Percentiles rank a stretch among this genome's conserved stretches.
Evolutionary conservation across 208 protist genomes (phyloP).

Genomic region (Herpetomonas tarakana): DNA sequence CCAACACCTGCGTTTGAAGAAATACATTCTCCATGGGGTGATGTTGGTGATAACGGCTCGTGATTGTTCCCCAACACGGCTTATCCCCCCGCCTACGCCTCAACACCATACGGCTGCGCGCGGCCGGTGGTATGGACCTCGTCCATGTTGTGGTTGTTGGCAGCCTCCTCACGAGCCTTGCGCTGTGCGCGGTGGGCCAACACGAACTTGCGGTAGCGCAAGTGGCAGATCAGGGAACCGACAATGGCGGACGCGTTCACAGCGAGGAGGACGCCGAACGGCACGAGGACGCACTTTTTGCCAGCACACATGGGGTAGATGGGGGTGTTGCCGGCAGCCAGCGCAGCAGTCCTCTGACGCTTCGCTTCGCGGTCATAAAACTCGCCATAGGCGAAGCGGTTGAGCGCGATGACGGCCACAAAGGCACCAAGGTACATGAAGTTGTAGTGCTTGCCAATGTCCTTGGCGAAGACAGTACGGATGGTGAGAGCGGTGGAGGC

Average conservation of each 20-base stretch:
- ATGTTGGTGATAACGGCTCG: too few relatives aligned
- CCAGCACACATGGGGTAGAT: slow-evolving; percentile 41
- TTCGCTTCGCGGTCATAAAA: slow-evolving; percentile 49
- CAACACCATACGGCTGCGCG: background rate
- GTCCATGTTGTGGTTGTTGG: background rate
- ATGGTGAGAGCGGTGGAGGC: slow-evolving; percentile 39
- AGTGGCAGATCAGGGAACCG: slow-evolving; percentile 32
- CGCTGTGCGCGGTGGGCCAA: slow-evolving; percentile 15
- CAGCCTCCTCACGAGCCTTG: background rate
- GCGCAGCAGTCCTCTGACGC: slow-evolving; percentile 18
- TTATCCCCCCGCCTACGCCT: background rate
- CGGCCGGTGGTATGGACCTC: background rate
- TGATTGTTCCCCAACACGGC: too few relatives aligned
- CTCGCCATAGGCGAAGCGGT: slow-evolving; percentile 61
- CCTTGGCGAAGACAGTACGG: slow-evolving; percentile 46
- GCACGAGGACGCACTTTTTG: slow-evolving; percentile 31
- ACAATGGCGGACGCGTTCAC: slow-evolving; percentile 44
- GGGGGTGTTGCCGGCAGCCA: slow-evolving; percentile 10
- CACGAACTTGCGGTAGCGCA: slow-evolving; percentile 49
- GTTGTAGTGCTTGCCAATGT: slow-evolving; percentile 77
- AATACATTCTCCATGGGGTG: too few relatives aligned
- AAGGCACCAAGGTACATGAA: slow-evolving; percentile 57
- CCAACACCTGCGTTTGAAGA: background rate
- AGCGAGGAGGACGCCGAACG: slow-evolving; percentile 41
- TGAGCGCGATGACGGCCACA: slow-evolving; percentile 51